Evolutionary conservation across 2,329 filamentous ascomycete species (phyloP), one percentile per base, ranked within the genome.

Genomic region (Xylaria sp.): DNA sequence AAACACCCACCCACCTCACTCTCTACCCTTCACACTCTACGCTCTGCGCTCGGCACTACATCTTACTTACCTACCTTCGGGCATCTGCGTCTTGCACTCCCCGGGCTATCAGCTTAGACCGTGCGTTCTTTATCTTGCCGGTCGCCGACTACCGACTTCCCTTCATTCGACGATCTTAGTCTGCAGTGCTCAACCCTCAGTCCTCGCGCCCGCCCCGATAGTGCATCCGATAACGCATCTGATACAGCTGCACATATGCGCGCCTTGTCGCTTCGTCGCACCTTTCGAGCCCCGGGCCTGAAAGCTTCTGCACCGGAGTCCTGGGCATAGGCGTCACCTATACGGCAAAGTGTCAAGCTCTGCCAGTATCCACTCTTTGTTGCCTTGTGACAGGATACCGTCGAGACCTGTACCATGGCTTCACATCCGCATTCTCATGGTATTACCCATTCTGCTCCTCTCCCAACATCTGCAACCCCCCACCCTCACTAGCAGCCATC

Each of bases 381-480:
- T 39, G 59, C 55, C 52, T 57, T 57, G 64, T 61, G 62, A 66
- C 49, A 57, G 46, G 43, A 49, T 56, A 58, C 59, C 8, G 46
- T 57, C 49, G 39, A 57, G 33, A 51, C 36, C 51, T 39, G 49
- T 64, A 58, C 33, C 56, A 71, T 71, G 70, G 70, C 64, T 58
- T 70, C 70, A 57, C 59, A 67, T 28, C 31, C 60, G n/a, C 57
- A 65, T 13, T 57, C 61, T 59, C 59, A 68, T 62, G 67, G 70
- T 71, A 71, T 62, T 69, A 6, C 23, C 36, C 0, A 36, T 36
- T 23, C 62, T 49, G 8, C 31, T 33, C 64, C 39, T 54, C 57
- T 56, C 46, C 31, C 33, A 23, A 23, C 28, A 20, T 28, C 18
- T 60, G 48, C 36, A 23, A 59, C 28, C 36, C 43, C 15, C 10